Base-by-base conservation (phyloP, 1,284 basidiomycete species). In the Pisolithus thermaeus region DNA sequence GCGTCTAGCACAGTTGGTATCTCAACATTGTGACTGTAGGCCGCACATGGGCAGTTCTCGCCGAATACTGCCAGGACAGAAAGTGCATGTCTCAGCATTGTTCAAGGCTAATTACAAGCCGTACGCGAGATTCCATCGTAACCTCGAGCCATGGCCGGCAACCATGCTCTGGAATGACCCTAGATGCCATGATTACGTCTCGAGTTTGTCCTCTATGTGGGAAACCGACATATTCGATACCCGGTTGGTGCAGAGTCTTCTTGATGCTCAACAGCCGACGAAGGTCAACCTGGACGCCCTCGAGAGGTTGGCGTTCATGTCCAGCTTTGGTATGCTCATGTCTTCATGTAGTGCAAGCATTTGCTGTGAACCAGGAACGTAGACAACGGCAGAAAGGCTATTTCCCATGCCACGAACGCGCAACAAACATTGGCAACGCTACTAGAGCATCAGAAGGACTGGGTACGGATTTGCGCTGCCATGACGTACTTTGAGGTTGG, bases 131-230 rank as follows among this genome's bases (percentile, higher is more conserved):
- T 65, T 69, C 44, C 53, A 49, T 47, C 52, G 57, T 28, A 56
- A 53, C 14, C 46, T 54, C 2, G 53, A 55, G 16, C 36, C 46
- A 9, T 66, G 67, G 64, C 67, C 64, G 4, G 55, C 55, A 4
- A 50, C 57, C 1, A 61, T 66, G 57, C 62, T 67, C 50, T 68
- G 64, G 59, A 66, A 69, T n/a, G 66, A 68, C 23, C 49, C 47
- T 5, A 48, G 38, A 16, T 65, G 57, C 42, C 62, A 68, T 16
- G 37, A 46, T 16, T 56, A 56, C 2, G 61, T 66, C 22, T 51
- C 54, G 14, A 3, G 40, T 8, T 45, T 62, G 5, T 48, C 58
- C 0, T 43, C 55, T 28, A 27, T 51, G n/a, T 69, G 65, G 64
- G 67, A 66, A 20, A 65, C 56, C 44, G 59, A 65, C n/a, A 54